Evolutionary conservation across 2,329 filamentous ascomycete species (phyloP), one percentile per base, ranked within the genome.

Genomic region (Bipolaris oryzae): DNA sequence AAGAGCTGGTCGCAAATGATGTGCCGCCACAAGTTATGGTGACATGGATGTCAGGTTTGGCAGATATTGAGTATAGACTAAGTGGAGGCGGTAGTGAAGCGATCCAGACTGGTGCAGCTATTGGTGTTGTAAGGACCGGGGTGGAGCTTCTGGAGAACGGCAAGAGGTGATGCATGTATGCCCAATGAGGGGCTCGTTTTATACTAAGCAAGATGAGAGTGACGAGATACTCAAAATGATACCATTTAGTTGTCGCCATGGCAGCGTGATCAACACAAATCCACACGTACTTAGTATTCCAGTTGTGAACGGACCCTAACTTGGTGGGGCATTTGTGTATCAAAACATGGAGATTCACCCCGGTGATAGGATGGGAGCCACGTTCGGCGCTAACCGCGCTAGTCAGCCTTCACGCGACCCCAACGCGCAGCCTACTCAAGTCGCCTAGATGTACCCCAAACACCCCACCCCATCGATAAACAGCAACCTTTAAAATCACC

Each of bases 51-150:
- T 89, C 95, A 57, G 93, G 93, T 0, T 79, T 99, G 53, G 92
- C 94, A 0, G 91, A 97, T 67, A 90, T 99, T 50, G 95, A 99
- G 80, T 96, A 96, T 77, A 83, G 95, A 60, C 81, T 99, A 5
- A 90, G 93, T 33, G 90, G 92, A 41, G 95, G 95, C 20, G 93
- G 90, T 1, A 92, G 87, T 56, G 95, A 99, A 79, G 80, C 82
- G 5, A 85, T 99, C 56, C 95, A 99, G 80, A 98, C 95, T 0
- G 94, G 95, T 6, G 95, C 93, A 0, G 82, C 97, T 43, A 91
- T 98, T 10, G 95, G 94, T 1, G 91, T 96, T 5, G 86, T 99
- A 39, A 84, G 95, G 59, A 89, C 86, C 53, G 95, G 95, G 0
- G 93, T 91, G 28, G 94, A 96, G 74, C 78, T 98, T 58, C 47